phyloP scores from a whole-genome alignment of 2,329 filamentous ascomycete genomes.

The Pseudogymnoascus sp. region DNA sequence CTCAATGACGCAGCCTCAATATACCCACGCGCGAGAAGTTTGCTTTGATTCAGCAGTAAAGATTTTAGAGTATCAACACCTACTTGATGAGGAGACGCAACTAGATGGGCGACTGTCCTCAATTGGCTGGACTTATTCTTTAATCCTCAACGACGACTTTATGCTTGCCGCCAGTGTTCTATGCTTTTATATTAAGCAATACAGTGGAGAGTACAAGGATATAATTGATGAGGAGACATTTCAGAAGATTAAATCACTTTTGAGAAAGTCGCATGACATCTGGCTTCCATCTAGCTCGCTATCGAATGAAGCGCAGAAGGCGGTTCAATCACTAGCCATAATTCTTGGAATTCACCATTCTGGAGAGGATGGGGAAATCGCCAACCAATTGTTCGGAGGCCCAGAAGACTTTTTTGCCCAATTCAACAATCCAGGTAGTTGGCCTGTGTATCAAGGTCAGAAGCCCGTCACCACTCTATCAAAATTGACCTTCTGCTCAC shows the following conservation, averaged over 20 bases:
- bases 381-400: neutral
- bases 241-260: neutral
- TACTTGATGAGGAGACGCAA: conserved; percentile 38
- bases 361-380: neutral
- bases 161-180: conserved; percentile 51
- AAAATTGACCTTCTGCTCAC: neutral
- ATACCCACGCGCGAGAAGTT: conserved; percentile 43
- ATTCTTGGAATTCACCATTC: neutral
- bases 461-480: neutral
- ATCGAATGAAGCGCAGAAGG: neutral
- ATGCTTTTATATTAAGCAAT: conserved; percentile 32
- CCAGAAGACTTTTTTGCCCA: neutral
- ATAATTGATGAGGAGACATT: neutral
- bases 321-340: neutral
- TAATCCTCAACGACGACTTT: conserved; percentile 51
- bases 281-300: neutral
- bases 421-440: neutral
- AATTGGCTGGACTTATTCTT: conserved; percentile 47
- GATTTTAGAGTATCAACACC: conserved; percentile 39
- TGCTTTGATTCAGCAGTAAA: conserved; percentile 42
- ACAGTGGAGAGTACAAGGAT: neutral
- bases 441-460: neutral
- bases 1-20: conserved; percentile 33
- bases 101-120: conserved; percentile 44
- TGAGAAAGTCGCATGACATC: neutral